phyloP scores from a whole-genome alignment of 176 grass and related monocot genomes.

The Oryza officinalis region DNA sequence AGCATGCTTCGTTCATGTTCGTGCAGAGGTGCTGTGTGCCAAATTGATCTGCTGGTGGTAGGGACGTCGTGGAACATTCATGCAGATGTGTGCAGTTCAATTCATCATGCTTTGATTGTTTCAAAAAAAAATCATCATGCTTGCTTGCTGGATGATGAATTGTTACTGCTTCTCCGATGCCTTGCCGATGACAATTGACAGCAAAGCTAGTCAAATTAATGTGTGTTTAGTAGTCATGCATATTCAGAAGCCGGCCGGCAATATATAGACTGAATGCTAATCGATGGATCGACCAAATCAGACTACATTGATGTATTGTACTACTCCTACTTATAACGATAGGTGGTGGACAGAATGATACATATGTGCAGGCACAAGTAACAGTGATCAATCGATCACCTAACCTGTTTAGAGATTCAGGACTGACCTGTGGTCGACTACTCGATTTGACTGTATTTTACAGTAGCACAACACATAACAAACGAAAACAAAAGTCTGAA shows the following conservation, averaged over 20 bases:
- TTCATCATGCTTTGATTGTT: not conserved
- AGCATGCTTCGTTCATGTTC: not conserved
- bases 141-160: not conserved
- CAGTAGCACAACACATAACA: too few species aligned
- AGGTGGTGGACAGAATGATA: not conserved
- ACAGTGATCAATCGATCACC: not conserved
- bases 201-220: not conserved
- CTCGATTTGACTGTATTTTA: too few species aligned
- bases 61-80: not conserved
- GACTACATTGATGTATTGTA: not conserved
- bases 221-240: not conserved
- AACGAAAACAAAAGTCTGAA: not conserved
- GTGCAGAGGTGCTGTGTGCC: not conserved
- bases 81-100: not conserved
- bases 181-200: not conserved
- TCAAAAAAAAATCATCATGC: not conserved
- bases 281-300: not conserved
- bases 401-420: not conserved
- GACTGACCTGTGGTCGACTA: not conserved
- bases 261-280: not conserved
- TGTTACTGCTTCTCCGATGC: not conserved
- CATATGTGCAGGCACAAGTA: not conserved
- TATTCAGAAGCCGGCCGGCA: not conserved
- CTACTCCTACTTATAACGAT: not conserved
- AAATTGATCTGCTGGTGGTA: not conserved